Percentiles rank a stretch among this genome's conserved stretches.
Conservation (phyloP, 164 flowering plant genomes). For the Warburgia ugandensis region DNA sequence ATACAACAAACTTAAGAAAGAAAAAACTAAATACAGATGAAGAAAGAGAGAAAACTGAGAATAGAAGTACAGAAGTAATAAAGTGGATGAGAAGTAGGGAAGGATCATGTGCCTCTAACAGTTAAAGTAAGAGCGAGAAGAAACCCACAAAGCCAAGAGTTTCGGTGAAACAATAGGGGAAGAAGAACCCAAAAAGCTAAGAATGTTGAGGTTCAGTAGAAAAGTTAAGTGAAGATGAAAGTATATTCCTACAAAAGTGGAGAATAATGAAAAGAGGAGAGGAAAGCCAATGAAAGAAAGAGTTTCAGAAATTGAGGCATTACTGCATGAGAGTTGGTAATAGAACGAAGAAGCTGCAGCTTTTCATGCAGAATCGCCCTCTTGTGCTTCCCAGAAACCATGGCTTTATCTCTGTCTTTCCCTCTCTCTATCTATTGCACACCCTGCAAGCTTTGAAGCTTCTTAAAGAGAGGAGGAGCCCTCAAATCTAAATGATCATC, state of each 20-base stretch:
- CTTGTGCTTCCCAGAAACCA: conserved; percentile 81
- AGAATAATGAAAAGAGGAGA: not conserved
- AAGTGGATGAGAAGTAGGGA: not conserved
- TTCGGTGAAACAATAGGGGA: not conserved
- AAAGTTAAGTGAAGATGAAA: not conserved
- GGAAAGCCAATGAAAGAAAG: not conserved
- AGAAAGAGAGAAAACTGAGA: not conserved
- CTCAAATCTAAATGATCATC: conserved; percentile 38
- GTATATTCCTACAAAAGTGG: not conserved
- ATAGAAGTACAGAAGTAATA: not conserved
- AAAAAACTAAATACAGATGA: not conserved
- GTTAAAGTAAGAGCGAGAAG: too few species aligned
- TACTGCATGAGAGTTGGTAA: conserved; percentile 81
- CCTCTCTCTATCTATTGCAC: conserved; percentile 9
- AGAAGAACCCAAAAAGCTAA: too few species aligned
- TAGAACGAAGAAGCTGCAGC: conserved; percentile 88
- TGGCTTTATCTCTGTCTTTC: conserved; percentile 17
- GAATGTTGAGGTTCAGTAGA: too few species aligned
- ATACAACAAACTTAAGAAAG: not conserved
- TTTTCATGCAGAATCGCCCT: conserved; percentile 73
- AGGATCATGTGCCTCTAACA: too few species aligned
- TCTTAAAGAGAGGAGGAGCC: conserved; percentile 27
- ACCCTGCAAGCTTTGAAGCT: conserved; percentile 11
- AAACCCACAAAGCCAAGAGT: not conserved
- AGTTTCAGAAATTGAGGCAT: conserved; percentile 10